These are phyloP conservation scores for Rhamnella rubrinervis DNA, from an alignment of 331 rosid species.

Conservation along the genomic window DNA sequence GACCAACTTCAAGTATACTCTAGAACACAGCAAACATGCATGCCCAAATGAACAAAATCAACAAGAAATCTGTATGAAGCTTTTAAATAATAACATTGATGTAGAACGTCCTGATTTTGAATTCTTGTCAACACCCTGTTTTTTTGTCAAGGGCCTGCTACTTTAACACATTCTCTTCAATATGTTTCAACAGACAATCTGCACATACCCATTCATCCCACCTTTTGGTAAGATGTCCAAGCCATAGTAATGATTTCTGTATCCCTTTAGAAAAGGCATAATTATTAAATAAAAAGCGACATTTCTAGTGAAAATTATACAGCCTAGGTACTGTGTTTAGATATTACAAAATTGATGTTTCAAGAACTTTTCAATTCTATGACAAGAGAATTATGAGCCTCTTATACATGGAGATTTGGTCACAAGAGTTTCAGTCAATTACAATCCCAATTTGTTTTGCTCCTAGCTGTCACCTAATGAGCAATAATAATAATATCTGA, in stretches of 20 bases:
- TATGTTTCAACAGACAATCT: conserved; percentile 73
- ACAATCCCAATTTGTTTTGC: not conserved
- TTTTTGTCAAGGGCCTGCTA: conserved; percentile 69
- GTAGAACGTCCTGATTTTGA: conserved; percentile 58
- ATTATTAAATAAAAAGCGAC: conserved; percentile 37
- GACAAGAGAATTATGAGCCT: not conserved
- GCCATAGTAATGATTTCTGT: conserved; percentile 58
- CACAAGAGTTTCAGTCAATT: not conserved
- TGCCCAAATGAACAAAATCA: not conserved
- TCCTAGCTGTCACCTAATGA: not conserved
- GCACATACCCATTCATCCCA: conserved; percentile 98
- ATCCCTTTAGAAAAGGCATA: conserved; percentile 46
- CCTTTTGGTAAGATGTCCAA: conserved; percentile 86
- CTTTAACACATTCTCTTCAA: conserved; percentile 67
- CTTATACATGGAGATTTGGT: not conserved
- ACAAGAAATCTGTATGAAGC: not conserved
- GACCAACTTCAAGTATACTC: not conserved
- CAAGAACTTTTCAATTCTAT: not conserved
- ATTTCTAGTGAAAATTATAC: conserved; percentile 19
- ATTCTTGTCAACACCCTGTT: conserved; percentile 70
- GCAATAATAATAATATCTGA: too few species aligned
- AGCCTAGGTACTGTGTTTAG: conserved; percentile 18
- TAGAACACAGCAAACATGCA: not conserved
- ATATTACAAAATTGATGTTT: conserved; percentile 3
- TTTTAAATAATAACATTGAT: not conserved